phyloP scores from a whole-genome alignment of 768 basidiomycete species.

The Tylopilus vinaceipallidus region DNA sequence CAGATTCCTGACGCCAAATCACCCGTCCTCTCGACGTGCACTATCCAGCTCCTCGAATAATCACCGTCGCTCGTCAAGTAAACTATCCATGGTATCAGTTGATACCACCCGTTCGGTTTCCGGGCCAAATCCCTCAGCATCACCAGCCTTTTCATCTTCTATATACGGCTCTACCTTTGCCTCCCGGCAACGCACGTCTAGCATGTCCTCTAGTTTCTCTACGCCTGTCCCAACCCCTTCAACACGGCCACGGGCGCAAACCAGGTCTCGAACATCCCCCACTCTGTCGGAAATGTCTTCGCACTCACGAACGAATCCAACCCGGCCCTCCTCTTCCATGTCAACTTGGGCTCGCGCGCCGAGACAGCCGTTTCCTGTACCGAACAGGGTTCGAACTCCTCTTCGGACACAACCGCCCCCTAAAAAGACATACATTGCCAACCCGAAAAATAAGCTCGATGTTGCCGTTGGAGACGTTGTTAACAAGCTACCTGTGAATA shows the following conservation, averaged over 20 bases:
- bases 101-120: conserved; percentile 66
- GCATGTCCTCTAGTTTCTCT: conserved; percentile 48
- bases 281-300: conserved; percentile 59
- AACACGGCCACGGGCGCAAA: conserved; percentile 40
- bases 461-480: conserved; percentile 91
- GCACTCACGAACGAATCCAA: conserved; percentile 45
- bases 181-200: conserved; percentile 80
- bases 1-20: conserved; percentile 46
- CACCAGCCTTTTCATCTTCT: conserved; percentile 30
- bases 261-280: conserved; percentile 54
- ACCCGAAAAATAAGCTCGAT: conserved; percentile 90
- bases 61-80: conserved; percentile 54
- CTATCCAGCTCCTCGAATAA: conserved; percentile 47
- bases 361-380: conserved; percentile 53
- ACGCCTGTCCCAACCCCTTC: conserved; percentile 33
- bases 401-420: conserved; percentile 36
- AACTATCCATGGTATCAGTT: conserved; percentile 44
- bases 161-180: conserved; percentile 69
- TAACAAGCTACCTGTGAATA: conserved; percentile 82
- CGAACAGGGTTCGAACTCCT: conserved; percentile 47
- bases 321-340: conserved; percentile 43
- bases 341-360: conserved; percentile 72
- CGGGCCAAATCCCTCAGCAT: conserved; percentile 52
- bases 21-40: conserved; percentile 44
- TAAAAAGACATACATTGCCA: conserved; percentile 75